phyloP scores from a whole-genome alignment of 257 asterid species.

The Solanum bulbocastanum region DNA sequence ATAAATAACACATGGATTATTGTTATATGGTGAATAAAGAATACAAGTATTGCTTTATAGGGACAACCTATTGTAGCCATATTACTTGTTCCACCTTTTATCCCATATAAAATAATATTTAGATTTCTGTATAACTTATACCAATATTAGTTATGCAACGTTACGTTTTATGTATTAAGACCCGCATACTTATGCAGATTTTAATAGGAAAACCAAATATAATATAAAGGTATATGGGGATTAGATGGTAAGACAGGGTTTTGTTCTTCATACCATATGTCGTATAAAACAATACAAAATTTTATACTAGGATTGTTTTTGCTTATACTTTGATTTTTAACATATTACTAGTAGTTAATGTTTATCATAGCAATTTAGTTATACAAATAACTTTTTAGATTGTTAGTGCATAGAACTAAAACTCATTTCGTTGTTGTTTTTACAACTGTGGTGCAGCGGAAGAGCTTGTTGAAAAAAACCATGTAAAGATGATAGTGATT shows the following conservation, averaged over 20 bases:
- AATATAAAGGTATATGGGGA: background rate
- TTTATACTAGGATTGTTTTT: background rate
- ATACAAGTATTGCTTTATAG: background rate
- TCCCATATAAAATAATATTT: background rate
- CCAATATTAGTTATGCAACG: background rate
- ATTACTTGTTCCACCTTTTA: background rate
- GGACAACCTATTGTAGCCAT: background rate
- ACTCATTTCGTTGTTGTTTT: background rate
- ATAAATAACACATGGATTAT: background rate
- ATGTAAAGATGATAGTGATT: conserved; percentile 15
- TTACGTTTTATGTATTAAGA: background rate
- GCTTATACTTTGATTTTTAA: background rate
- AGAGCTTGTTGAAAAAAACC: conserved; percentile 12
- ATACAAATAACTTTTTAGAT: background rate
- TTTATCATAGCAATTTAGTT: background rate
- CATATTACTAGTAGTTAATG: background rate
- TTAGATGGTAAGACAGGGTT: background rate
- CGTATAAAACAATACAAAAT: background rate
- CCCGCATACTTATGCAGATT: background rate
- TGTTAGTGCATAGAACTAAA: background rate
- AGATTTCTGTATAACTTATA: no score
- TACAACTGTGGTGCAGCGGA: conserved; percentile 17
- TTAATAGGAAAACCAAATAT: background rate
- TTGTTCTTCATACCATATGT: background rate
- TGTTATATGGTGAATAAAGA: background rate